Conservation (phyloP, 768 basidiomycete species). For the Chlorophyllum brunneum region DNA sequence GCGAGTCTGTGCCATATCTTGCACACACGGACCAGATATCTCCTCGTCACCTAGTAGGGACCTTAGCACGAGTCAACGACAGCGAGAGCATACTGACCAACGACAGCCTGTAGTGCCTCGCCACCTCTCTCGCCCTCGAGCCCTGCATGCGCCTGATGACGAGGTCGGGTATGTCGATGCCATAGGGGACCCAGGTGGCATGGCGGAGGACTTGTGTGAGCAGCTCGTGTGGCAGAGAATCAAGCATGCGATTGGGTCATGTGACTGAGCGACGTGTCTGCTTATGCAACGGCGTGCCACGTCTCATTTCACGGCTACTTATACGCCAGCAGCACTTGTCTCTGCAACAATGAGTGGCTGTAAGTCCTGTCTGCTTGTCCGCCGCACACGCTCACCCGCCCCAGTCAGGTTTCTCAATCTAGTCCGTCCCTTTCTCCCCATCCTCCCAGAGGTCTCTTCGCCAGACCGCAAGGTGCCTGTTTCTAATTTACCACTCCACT, state of each 20-base stretch:
- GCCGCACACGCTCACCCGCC: conserved; percentile 5
- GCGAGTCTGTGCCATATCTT: conserved; percentile 21
- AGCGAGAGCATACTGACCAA: conserved; percentile 17
- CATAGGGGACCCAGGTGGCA: conserved; percentile 22
- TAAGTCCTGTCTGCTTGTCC: conserved; percentile 36
- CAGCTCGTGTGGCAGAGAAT: conserved; percentile 26
- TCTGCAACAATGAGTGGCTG: conserved; percentile 72
- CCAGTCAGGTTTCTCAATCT: conserved; percentile 97
- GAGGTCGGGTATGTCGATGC: conserved; percentile 18
- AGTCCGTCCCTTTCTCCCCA: conserved; percentile 95
- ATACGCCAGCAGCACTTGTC: too few relatives aligned
- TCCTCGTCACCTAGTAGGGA: not conserved
- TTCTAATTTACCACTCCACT: not conserved
- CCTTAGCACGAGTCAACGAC: not conserved
- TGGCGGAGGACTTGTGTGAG: conserved; percentile 23
- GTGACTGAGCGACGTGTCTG: not conserved
- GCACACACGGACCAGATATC: conserved; percentile 19
- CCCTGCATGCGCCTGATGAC: conserved; percentile 13
- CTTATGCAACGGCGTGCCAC: conserved; percentile 7
- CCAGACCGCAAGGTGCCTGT: conserved; percentile 87
- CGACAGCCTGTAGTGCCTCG: conserved; percentile 16
- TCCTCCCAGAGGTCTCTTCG: conserved; percentile 95
- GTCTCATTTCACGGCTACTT: too few relatives aligned
- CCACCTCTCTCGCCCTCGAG: conserved; percentile 13
- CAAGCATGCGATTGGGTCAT: conserved; percentile 17